These are phyloP conservation scores for Vitis labrusca DNA, from an alignment of 164 flowering plant species.

Conservation along the genomic window DNA sequence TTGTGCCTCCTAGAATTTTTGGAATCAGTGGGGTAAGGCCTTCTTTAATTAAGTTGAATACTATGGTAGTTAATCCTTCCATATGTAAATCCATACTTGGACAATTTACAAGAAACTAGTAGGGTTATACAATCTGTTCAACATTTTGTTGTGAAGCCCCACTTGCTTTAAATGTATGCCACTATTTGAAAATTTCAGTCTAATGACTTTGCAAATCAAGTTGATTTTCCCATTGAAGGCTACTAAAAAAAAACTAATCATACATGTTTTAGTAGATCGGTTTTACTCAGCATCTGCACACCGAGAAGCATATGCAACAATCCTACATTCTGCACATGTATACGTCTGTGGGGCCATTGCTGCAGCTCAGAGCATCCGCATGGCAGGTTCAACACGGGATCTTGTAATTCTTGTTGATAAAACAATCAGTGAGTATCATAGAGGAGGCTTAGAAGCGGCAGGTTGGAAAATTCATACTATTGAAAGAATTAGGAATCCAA, in stretches of 20 bases:
- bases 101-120: not conserved
- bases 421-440: conserved; percentile 48
- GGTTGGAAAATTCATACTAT: conserved; percentile 43
- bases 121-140: not conserved
- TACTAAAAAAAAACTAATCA: not conserved
- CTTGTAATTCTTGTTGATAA: conserved; percentile 76
- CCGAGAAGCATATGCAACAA: conserved; percentile 78
- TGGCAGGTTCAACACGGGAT: conserved; percentile 62
- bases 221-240: not conserved
- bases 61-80: too few relatives aligned
- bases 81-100: too few relatives aligned
- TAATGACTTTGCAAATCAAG: not conserved
- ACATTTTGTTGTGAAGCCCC: not conserved
- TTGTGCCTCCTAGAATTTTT: too few relatives aligned
- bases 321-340: conserved; percentile 66
- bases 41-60: too few relatives aligned
- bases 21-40: too few relatives aligned
- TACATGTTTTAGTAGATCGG: conserved; percentile 16
- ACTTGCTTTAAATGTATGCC: too few relatives aligned
- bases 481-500: conserved; percentile 59
- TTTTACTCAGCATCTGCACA: conserved; percentile 24
- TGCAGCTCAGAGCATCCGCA: conserved; percentile 70
- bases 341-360: conserved; percentile 82
- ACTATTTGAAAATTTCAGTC: too few relatives aligned
- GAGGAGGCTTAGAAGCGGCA: conserved; percentile 66